Base-by-base conservation (phyloP, 495 filamentous ascomycete species). In the Lepraria neglecta region DNA sequence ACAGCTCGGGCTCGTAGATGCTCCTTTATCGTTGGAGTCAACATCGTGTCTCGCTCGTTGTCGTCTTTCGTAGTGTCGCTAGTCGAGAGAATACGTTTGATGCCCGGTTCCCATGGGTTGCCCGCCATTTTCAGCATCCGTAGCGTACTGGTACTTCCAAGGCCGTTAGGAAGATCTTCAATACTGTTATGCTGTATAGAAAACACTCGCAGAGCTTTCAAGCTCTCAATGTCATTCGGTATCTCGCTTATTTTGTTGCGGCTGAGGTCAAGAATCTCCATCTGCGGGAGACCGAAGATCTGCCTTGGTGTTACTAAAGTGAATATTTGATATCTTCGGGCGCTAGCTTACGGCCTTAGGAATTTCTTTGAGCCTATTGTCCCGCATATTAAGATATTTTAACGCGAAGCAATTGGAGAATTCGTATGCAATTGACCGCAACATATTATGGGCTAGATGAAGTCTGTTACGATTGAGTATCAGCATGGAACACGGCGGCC, bases 211-310 rank as follows among this genome's bases (percentile, higher is more conserved):
- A 91, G 74, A 3, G 84, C 87, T 44, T 81, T 87, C 59, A 97
- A 74, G 64, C 84, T 90, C 61, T 80, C 84, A 48, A 97, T 87
- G 59, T 89, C 87, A 47, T 85, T 84, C 1, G 92, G 91, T 10
- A 97, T 80, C 14, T 82, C 75, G 35, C 78, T 82, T 52, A 97
- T 82, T 68, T 86, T 88, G 68, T 97, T 97, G 56, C 85, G 79
- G 68, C 92, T 91, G 17, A 97, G 77, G 75, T 97, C 92, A 50
- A 97, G 80, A 58, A 97, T 95, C 71, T 97, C 91, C 35, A 97
- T 84, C 17, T 90, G 85, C 19, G 86, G 84, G 58, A 97, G 77
- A 68, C 90, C 84, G 68, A 92, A 89, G 43, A 96, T 80, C 84
- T 87, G 54, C 27, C 58, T 15, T 47, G 21, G 28, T 48, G 53